Evolutionary conservation across 139 green algal genomes (phyloP).

Genomic region (Asterochloris sp.): DNA sequence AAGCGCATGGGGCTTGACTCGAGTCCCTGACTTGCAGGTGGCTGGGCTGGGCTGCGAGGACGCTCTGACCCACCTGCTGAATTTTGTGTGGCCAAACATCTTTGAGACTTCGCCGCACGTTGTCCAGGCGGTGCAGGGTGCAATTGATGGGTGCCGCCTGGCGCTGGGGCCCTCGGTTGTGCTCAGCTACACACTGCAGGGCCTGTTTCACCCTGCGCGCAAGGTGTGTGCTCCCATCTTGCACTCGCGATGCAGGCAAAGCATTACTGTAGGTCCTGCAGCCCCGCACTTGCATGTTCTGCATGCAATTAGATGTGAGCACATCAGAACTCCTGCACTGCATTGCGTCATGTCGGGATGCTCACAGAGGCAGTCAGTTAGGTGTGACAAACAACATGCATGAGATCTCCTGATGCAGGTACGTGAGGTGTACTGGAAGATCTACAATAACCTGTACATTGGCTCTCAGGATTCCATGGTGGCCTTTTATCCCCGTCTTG

Average conservation of each 20-base stretch:
- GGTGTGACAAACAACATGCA: too few relatives aligned
- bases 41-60: conserved; percentile 96
- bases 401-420: conserved; percentile 42
- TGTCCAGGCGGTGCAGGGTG: conserved; percentile 86
- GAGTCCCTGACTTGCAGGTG: conserved; percentile 21
- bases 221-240: conserved; percentile 29
- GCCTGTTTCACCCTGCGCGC: conserved; percentile 93
- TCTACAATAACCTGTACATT: conserved; percentile 99
- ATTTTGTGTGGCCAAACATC: conserved; percentile 99
- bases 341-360: too few relatives aligned
- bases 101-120: conserved; percentile 96
- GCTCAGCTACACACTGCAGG: conserved; percentile 87
- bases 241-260: too few relatives aligned
- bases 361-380: too few relatives aligned
- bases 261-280: too few relatives aligned
- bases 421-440: conserved; percentile 93
- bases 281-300: too few relatives aligned
- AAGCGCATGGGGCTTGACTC: too few relatives aligned
- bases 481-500: conserved; percentile 67
- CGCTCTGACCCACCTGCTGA: conserved; percentile 93
- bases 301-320: too few relatives aligned
- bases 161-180: conserved; percentile 81
- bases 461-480: conserved; percentile 83
- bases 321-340: too few relatives aligned
- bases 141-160: conserved; percentile 89